Conservation (phyloP, 805 yeast genomes). For the Soucietia sequanensis region DNA sequence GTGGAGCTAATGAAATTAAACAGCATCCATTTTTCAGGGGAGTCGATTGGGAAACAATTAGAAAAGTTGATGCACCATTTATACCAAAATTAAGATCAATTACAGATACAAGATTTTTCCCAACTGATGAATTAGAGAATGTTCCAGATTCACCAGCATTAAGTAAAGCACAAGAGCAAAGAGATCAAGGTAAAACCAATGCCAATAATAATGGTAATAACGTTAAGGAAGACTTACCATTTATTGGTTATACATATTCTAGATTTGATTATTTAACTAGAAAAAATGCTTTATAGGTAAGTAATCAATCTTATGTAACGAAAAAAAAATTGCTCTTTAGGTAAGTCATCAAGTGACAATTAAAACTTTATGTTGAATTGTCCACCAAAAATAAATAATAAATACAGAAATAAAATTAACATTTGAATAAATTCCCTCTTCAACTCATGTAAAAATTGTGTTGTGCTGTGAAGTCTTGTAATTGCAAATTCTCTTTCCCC, state of each 20-base stretch:
- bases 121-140: conserved; percentile 92
- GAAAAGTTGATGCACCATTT: conserved; percentile 89
- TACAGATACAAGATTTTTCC: conserved; percentile 97
- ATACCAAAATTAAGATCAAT: conserved; percentile 88
- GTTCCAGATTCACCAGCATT: conserved; percentile 82
- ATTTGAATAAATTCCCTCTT: too few relatives aligned
- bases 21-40: conserved; percentile 91
- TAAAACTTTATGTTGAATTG: too few relatives aligned
- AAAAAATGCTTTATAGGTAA: conserved; percentile 51
- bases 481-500: too few relatives aligned
- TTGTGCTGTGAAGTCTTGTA: too few relatives aligned
- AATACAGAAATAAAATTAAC: too few relatives aligned
- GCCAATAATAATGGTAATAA: conserved; percentile 45
- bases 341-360: too few relatives aligned
- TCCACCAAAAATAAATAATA: too few relatives aligned
- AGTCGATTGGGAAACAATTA: conserved; percentile 89
- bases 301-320: too few relatives aligned
- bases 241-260: conserved; percentile 95
- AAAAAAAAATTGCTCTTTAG: too few relatives aligned
- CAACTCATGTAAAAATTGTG: too few relatives aligned
- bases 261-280: conserved; percentile 90
- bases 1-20: conserved; percentile 91
- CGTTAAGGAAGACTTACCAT: conserved; percentile 86
- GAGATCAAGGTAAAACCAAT: conserved; percentile 50
- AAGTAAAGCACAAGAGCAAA: conserved; percentile 58